These are phyloP conservation scores for Neonectria sp. DNA, from an alignment of 2,329 filamentous ascomycete genomes.

Conservation along the genomic window DNA sequence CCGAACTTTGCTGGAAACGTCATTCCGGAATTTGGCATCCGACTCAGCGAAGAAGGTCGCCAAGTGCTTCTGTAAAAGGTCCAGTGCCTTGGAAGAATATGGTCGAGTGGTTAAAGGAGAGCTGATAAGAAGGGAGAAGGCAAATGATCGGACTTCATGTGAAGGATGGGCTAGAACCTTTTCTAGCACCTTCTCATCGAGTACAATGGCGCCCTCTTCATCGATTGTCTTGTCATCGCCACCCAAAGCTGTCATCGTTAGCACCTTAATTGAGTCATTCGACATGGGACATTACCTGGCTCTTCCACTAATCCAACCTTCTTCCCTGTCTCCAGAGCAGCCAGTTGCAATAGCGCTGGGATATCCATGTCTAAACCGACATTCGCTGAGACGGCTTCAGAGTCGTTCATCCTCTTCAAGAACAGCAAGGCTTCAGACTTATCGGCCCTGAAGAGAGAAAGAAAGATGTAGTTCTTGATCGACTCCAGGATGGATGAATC, in stretches of 20 bases:
- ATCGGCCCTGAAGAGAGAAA: constrained; percentile 74
- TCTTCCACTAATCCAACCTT: constrained; percentile 79
- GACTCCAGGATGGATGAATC: constrained; percentile 71
- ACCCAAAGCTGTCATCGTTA: constrained; percentile 49
- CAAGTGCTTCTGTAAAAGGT: constrained; percentile 75
- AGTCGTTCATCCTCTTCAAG: constrained; percentile 69
- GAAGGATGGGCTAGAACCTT: constrained; percentile 69
- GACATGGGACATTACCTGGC: constrained; percentile 61
- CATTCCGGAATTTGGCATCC: constrained; percentile 88
- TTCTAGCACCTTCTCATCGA: constrained; percentile 64
- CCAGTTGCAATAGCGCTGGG: constrained; percentile 73
- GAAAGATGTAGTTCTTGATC: constrained; percentile 75
- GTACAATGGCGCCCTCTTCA: constrained; percentile 49
- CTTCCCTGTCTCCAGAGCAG: constrained; percentile 80
- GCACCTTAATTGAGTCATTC: constrained; percentile 2
- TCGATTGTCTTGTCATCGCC: constrained; percentile 32
- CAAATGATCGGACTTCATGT: constrained; percentile 81
- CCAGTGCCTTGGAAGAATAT: constrained; percentile 74
- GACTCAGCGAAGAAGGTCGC: constrained; percentile 84
- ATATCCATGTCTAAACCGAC: constrained; percentile 63
- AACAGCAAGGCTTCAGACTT: constrained; percentile 68
- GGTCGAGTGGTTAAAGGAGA: constrained; percentile 83
- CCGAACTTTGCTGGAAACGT: constrained; percentile 81
- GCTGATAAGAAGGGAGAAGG: constrained; percentile 83
- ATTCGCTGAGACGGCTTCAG: constrained; percentile 62